phyloP scores from a whole-genome alignment of 306 rosid genomes.

The Begonia peltatifolia region DNA sequence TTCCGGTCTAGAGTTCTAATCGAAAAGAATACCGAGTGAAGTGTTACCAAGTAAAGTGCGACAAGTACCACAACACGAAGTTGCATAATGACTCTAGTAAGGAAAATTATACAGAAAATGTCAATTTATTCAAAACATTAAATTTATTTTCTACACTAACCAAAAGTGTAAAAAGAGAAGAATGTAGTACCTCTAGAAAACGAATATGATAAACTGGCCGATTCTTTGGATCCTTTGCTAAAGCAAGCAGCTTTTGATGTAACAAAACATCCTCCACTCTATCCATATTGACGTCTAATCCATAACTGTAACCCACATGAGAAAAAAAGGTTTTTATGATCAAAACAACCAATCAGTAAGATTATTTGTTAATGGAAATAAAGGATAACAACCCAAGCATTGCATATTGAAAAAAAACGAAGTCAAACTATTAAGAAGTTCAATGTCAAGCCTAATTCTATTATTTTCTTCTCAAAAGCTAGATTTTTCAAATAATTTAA shows the following conservation, averaged over 20 bases:
- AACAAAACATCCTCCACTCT: constrained; percentile 88
- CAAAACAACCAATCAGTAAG: neutral
- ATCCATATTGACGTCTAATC: constrained; percentile 86
- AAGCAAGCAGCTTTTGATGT: constrained; percentile 70
- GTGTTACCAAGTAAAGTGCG: no score
- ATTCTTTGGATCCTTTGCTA: constrained; percentile 83
- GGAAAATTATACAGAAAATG: neutral
- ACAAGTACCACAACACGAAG: no score
- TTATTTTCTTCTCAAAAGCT: no score
- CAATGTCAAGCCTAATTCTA: no score
- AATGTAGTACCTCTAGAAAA: constrained; percentile 62
- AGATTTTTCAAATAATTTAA: no score
- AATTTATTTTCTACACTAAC: neutral
- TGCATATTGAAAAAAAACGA: no score
- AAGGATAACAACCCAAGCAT: neutral
- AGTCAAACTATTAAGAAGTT: no score
- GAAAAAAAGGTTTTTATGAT: neutral
- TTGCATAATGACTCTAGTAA: no score
- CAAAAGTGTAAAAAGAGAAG: constrained; percentile 6
- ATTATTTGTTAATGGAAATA: neutral
- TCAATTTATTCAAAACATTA: constrained; percentile 5
- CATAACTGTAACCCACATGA: constrained; percentile 52
- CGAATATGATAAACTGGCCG: constrained; percentile 85
- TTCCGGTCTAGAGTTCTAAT: no score
- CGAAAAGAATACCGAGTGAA: no score